Conservation (phyloP, 164 flowering plant species). For the Stephania japonica region DNA sequence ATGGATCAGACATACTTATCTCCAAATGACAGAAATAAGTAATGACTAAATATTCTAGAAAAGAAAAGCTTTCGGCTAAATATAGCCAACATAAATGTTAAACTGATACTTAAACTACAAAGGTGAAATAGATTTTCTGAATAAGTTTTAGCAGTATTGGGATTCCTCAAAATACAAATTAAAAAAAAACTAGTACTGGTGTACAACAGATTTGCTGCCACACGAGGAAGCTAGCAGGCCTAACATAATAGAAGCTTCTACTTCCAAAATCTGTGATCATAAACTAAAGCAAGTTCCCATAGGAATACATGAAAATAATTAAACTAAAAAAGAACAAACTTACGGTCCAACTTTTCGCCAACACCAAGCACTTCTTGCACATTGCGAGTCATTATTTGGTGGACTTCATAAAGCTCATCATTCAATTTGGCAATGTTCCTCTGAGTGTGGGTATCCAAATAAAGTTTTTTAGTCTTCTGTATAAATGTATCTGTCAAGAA, state of each 20-base stretch:
- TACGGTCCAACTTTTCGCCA: constrained; percentile 95
- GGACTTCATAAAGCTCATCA: constrained; percentile 93
- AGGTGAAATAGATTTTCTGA: neutral
- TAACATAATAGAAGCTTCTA: neutral
- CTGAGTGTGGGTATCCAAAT: constrained; percentile 85
- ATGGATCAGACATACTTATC: neutral
- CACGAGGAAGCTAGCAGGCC: neutral
- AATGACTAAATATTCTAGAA: too few relatives aligned
- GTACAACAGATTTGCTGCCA: neutral
- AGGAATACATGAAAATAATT: neutral
- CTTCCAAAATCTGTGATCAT: neutral
- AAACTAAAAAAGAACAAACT: constrained; percentile 19
- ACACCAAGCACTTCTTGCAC: constrained; percentile 98
- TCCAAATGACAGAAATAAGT: too few relatives aligned
- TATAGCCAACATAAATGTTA: too few relatives aligned
- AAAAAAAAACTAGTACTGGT: neutral
- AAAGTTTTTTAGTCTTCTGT: constrained; percentile 83
- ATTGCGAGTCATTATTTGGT: constrained; percentile 96
- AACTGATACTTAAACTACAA: too few relatives aligned
- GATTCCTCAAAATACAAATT: too few relatives aligned
- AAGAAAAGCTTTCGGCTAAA: too few relatives aligned
- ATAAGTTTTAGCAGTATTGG: too few relatives aligned
- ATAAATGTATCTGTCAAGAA: constrained; percentile 68
- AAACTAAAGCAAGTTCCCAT: constrained; percentile 19
- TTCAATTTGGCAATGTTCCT: constrained; percentile 80